These are phyloP conservation scores for Trichoderma koningiopsis DNA, from an alignment of 2,329 filamentous ascomycete species.

Conservation along the genomic window DNA sequence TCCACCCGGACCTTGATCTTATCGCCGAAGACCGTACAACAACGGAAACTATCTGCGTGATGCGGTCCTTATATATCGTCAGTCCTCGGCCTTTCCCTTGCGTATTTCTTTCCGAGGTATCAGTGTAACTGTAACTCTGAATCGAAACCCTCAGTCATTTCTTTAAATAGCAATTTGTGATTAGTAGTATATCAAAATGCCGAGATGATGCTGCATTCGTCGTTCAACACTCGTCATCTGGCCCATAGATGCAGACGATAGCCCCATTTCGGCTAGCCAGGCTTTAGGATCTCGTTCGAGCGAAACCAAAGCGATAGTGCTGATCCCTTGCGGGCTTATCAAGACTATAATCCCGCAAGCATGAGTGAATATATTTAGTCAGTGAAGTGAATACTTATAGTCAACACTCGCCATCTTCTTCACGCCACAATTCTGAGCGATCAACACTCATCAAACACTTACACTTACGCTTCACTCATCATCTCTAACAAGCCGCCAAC, in stretches of 20 bases:
- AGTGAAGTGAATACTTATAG: too few species aligned
- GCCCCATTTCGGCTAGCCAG: not conserved
- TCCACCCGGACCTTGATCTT: not conserved
- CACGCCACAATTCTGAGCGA: not conserved
- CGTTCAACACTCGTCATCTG: not conserved
- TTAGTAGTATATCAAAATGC: not conserved
- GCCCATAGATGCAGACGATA: not conserved
- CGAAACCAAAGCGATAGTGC: not conserved
- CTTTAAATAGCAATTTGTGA: not conserved
- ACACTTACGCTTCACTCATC: not conserved
- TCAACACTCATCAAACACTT: not conserved
- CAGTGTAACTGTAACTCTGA: not conserved
- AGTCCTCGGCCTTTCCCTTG: not conserved
- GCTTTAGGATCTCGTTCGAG: not conserved
- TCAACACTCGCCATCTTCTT: not conserved
- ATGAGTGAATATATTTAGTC: not conserved
- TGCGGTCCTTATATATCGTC: not conserved
- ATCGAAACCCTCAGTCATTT: not conserved
- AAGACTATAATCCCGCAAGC: not conserved
- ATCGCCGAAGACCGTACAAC: not conserved
- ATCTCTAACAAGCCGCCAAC: conserved; percentile 2
- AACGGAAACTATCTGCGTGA: not conserved
- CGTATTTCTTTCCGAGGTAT: not conserved
- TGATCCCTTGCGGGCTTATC: not conserved
- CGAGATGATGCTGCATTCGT: not conserved